Base-by-base conservation (phyloP, 495 filamentous ascomycete genomes). In the Penicillium desertorum region DNA sequence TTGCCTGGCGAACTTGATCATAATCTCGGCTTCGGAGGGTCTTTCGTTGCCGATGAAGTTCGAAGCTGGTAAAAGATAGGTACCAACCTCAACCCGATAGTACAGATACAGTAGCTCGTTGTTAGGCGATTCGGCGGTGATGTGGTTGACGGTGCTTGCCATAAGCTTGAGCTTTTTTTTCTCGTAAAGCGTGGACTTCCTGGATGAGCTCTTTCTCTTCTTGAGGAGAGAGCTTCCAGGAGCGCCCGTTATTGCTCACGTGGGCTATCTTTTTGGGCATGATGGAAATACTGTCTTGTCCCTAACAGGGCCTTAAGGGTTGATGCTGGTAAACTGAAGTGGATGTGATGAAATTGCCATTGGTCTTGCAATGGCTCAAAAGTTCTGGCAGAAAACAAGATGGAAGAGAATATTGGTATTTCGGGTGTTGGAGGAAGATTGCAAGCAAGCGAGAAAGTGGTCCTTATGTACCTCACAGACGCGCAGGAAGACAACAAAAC, bases 1-100 rank as follows among this genome's bases (percentile, higher is more conserved):
- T 14, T 46, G 2, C 9, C 60, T 20, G 25, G 62, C 60, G 14
- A 53, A 0, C 10, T 42, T 23, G 45, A 39, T 52, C 10, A 46
- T 30, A 4, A 14, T 6, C 11, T 56, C 52, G 8, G 62, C 60
- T 7, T 34, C 47, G 19, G 27, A 8, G 16, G 23, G 8, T 8
- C 57, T 22, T 10, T 39, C 6, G 2, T 51, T 10, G 7, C 0
- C 3, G 5, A 39, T 22, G 51, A 20, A 54, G n/a, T n/a, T 14
- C 2, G 29, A 20, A n/a, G n/a, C 8, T 30, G 29, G 29, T 6
- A 48, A n/a, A 29, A 48, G 45, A 17, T 12, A 48, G 12, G 25
- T 6, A 1, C n/a, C 4, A 14, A 48, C 27, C 17, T 48, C 29
- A 2, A 32, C n/a, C 9, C 16, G 27, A 17, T 48, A 30, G 45